Evolutionary conservation across 2,329 filamentous ascomycete genomes (phyloP).

Genomic region (Clonostachys sp.): DNA sequence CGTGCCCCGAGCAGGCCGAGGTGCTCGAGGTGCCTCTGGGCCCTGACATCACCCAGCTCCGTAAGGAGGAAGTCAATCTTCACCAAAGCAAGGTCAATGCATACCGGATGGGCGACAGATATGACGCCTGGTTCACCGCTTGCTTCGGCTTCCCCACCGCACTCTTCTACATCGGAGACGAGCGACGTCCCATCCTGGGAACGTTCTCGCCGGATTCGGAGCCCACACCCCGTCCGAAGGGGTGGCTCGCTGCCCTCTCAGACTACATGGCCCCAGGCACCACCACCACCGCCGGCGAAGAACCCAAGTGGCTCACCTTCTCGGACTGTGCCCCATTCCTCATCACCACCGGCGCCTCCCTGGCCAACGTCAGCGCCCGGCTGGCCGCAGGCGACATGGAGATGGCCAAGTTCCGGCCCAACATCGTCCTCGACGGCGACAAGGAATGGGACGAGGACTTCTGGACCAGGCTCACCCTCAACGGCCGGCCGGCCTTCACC

Average conservation of each 20-base stretch:
- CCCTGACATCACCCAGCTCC: slow-evolving; percentile 41
- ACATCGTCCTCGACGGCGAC: slow-evolving; percentile 62
- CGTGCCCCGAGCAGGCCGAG: slow-evolving; percentile 24
- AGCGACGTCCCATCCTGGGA: slow-evolving; percentile 57
- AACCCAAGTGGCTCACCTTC: slow-evolving; percentile 57
- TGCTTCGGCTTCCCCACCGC: slow-evolving; percentile 59
- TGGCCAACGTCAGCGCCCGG: slow-evolving; percentile 59
- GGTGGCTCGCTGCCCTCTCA: slow-evolving; percentile 27
- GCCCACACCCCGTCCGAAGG: slow-evolving; percentile 12
- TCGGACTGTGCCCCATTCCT: slow-evolving; percentile 74
- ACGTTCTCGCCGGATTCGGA: slow-evolving; percentile 35
- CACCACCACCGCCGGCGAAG: slow-evolving; percentile 5
- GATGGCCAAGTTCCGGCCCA: slow-evolving; percentile 68
- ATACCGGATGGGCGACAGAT: slow-evolving; percentile 57
- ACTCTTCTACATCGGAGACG: slow-evolving; percentile 61
- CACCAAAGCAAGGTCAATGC: slow-evolving; percentile 53
- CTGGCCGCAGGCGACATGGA: slow-evolving; percentile 50
- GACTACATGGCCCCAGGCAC: slow-evolving; percentile 17
- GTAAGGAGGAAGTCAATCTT: slow-evolving; percentile 48
- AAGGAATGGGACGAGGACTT: slow-evolving; percentile 66
- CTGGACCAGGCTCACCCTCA: slow-evolving; percentile 58
- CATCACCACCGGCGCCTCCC: slow-evolving; percentile 64
- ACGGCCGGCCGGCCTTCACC: slow-evolving; percentile 32
- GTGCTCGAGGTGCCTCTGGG: slow-evolving; percentile 51
- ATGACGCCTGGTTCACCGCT: slow-evolving; percentile 63